Base-by-base conservation (phyloP, 2,329 filamentous ascomycete genomes). In the Endothia cerciana region DNA sequence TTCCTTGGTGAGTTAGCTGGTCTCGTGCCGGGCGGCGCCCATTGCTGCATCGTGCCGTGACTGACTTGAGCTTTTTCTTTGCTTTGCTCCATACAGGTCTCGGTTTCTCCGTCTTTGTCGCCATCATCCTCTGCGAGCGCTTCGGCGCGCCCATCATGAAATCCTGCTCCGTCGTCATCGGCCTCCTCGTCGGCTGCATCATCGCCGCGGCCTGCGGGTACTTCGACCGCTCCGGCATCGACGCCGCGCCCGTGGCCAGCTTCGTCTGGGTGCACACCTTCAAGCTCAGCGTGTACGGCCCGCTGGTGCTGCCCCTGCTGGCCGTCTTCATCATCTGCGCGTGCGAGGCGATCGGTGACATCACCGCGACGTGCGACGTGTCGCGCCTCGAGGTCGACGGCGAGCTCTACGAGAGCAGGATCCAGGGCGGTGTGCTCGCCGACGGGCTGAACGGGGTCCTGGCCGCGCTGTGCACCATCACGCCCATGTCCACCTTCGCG, bases 71-170 rank as follows among this genome's bases (percentile, higher is more conserved):
- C n/a, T n/a, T n/a, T n/a, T n/a, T n/a, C n/a, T n/a, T n/a, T n/a
- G n/a, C n/a, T n/a, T n/a, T n/a, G n/a, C n/a, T n/a, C n/a, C n/a
- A n/a, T n/a, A n/a, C 25, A 75, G 76, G 84, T 15, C 84, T 95
- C 1, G 92, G 92, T 0, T 94, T 95, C 79, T 87, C 87, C 55
- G 92, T 94, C 43, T 94, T 94, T 73, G 71, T 90, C 55, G 91
- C 89, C 36, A 94, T 95, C 73, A 89, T 95, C 67, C 74, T 94
- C 15, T 92, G 90, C 74, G 92, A 95, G 76, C 86, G 91, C 13
- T 93, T 94, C 71, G 92, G 92, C 1, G 85, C 91, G 0, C 92
- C 92, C 0, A 90, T 95, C 70, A 94, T 95, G 90, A 94, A 94
- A 74, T 91, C 88, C 2, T 90, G 87, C 8, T 88, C 89, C 38